Evolutionary conservation across 805 yeast genomes (phyloP).

Genomic region (Candida ascalaphidarum): DNA sequence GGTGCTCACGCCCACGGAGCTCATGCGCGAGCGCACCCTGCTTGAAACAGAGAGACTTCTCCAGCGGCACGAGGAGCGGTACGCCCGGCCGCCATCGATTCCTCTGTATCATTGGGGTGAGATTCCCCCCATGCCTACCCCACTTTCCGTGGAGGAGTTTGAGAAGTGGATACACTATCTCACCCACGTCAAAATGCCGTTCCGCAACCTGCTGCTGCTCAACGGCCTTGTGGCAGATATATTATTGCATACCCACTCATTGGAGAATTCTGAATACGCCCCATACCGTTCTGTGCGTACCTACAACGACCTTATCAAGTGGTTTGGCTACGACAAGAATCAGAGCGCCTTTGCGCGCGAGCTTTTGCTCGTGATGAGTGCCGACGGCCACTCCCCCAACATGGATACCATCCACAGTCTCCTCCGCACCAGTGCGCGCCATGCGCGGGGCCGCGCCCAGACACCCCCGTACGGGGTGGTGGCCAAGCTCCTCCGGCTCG

Average conservation of each 20-base stretch:
- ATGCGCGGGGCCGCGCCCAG: constrained; percentile 21
- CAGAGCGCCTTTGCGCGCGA: constrained; percentile 29
- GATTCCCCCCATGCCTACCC: constrained; percentile 23
- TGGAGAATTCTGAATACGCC: constrained; percentile 21
- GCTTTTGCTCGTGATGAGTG: constrained; percentile 4
- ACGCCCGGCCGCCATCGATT: constrained; percentile 1
- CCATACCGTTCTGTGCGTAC: constrained; percentile 24
- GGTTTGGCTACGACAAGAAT: constrained; percentile 30
- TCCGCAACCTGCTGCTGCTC: constrained; percentile 23
- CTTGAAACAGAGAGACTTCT: too few relatives aligned
- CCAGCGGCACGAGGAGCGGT: background rate
- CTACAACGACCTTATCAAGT: constrained; percentile 30
- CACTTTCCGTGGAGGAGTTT: constrained; percentile 18
- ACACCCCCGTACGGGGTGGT: constrained; percentile 24
- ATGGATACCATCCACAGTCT: constrained; percentile 31
- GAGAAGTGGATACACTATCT: constrained; percentile 25
- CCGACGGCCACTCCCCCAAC: constrained; percentile 33
- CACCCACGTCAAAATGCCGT: constrained; percentile 25
- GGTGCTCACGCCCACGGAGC: constrained; percentile 20
- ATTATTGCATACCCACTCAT: constrained; percentile 27
- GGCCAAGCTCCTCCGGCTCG: constrained; percentile 20
- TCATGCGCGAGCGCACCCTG: constrained; percentile 4
- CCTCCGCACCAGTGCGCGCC: constrained; percentile 20
- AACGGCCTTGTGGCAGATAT: constrained; percentile 30
- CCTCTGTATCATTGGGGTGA: constrained; percentile 18